phyloP scores from a whole-genome alignment of 345 rosid species.

The Hibiscus trionum region DNA sequence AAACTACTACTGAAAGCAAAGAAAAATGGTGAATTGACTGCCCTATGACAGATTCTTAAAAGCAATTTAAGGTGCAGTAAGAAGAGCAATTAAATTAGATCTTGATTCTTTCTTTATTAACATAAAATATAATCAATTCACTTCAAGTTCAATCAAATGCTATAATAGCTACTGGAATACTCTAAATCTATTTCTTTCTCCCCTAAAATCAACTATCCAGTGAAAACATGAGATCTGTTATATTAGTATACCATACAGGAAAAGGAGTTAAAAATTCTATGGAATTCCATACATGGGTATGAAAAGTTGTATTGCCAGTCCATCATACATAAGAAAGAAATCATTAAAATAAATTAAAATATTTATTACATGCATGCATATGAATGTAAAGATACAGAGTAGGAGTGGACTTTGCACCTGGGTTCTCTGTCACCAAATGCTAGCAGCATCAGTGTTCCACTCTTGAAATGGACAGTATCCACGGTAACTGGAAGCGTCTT shows the following conservation, averaged over 20 bases:
- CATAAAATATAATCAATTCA: not conserved
- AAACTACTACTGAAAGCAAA: not conserved
- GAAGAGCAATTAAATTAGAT: not conserved
- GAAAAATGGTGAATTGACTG: not conserved
- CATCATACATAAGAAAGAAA: not conserved
- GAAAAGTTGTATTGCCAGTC: not conserved
- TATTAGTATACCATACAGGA: not conserved
- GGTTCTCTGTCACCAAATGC: constrained; percentile 91
- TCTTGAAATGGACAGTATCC: constrained; percentile 87
- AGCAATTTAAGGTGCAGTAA: not conserved
- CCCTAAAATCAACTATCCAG: not conserved
- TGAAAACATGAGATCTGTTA: not conserved
- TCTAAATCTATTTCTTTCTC: not conserved
- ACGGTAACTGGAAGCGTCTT: constrained; percentile 73
- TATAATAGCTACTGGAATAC: not conserved
- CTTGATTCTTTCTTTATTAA: not conserved
- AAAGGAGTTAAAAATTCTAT: not conserved
- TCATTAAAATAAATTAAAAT: not conserved
- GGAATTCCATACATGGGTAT: not conserved
- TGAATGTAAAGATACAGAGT: not conserved
- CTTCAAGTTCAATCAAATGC: not conserved
- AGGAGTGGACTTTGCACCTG: constrained; percentile 37
- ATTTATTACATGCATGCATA: not conserved
- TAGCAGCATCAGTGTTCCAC: constrained; percentile 75
- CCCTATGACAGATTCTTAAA: not conserved